Base-by-base conservation (phyloP, 2,329 filamentous ascomycete genomes). In the Fusarium solani-melongenae region DNA sequence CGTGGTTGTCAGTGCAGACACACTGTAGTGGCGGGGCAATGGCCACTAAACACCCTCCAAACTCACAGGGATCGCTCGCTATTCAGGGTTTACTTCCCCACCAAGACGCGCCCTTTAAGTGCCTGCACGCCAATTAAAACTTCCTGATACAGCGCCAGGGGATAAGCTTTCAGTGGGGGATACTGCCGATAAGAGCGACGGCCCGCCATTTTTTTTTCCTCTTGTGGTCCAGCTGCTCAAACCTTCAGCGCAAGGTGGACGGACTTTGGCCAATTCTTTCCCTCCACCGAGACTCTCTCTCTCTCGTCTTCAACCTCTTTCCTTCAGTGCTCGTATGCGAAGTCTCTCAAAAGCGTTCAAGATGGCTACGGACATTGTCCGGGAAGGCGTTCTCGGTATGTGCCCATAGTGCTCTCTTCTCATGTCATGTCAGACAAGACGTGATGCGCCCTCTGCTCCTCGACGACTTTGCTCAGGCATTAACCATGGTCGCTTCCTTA, bases 301-400 rank as follows among this genome's bases (percentile, higher is more conserved):
- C 59, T 59, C 58, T 59, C 24, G 56, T 62, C 64, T 55, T 46
- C 44, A 61, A 59, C 59, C 56, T 57, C n/a, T 57, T 41, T 59
- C 33, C 29, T 58, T 49, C 51, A 66, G 69, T 57, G 72, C 73
- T 77, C 77, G 78, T 70, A 84, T 83, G 81, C 77, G 77, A 78
- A 76, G 62, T 67, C 66, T 78, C 58, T 69, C 64, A 72, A 79
- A 77, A 62, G 51, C 84, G 63, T 76, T 82, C 74, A 89, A 82
- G 80, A 90, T 90, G 88, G 88, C 87, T 68, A 83, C 86, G 73
- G 84, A 87, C 74, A 82, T 83, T 74, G 82, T 88, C 76, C 82
- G 88, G 64, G 88, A 91, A 77, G 88, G 88, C 81, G 85, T 90
- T 75, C 89, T 90, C 77, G 88, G 88, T 90, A 85, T 67, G 84